Evolutionary conservation across 768 basidiomycete species (phyloP).

Genomic region (Collybia mongolica): DNA sequence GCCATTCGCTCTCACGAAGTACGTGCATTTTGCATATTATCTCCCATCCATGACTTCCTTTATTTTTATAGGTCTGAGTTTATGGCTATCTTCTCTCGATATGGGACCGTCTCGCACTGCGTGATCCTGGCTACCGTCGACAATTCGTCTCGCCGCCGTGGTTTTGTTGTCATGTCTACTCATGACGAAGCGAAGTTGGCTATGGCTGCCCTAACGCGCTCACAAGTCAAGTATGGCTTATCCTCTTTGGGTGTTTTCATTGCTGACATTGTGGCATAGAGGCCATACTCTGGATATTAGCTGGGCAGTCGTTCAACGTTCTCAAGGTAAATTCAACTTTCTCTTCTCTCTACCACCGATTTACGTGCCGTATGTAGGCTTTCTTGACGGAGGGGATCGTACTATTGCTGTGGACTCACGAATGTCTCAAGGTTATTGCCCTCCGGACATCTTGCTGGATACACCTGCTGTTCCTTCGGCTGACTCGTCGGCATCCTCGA

Average conservation of each 20-base stretch:
- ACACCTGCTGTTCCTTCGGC: constrained; percentile 23
- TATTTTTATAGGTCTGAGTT: constrained; percentile 51
- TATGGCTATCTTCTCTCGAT: constrained; percentile 55
- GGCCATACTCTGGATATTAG: constrained; percentile 79
- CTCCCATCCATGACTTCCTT: not conserved
- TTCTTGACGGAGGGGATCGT: constrained; percentile 81
- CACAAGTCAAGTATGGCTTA: constrained; percentile 59
- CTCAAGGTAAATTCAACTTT: constrained; percentile 51
- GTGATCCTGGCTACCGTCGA: constrained; percentile 85
- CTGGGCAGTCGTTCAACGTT: constrained; percentile 87
- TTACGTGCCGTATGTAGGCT: constrained; percentile 42
- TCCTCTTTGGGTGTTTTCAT: not conserved
- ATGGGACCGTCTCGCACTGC: constrained; percentile 69
- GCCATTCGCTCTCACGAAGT: constrained; percentile 82
- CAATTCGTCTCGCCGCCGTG: constrained; percentile 78
- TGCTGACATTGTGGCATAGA: constrained; percentile 27
- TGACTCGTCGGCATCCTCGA: constrained; percentile 32
- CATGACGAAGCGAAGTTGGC: constrained; percentile 71
- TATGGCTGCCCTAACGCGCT: constrained; percentile 65
- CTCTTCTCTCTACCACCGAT: not conserved
- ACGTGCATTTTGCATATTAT: constrained; percentile 2
- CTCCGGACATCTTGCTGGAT: constrained; percentile 21
- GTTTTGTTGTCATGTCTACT: constrained; percentile 78
- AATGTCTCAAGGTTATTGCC: constrained; percentile 7
- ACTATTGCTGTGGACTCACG: constrained; percentile 57